Evolutionary conservation across 768 basidiomycete species (phyloP).

Genomic region (Pisolithus orientalis): DNA sequence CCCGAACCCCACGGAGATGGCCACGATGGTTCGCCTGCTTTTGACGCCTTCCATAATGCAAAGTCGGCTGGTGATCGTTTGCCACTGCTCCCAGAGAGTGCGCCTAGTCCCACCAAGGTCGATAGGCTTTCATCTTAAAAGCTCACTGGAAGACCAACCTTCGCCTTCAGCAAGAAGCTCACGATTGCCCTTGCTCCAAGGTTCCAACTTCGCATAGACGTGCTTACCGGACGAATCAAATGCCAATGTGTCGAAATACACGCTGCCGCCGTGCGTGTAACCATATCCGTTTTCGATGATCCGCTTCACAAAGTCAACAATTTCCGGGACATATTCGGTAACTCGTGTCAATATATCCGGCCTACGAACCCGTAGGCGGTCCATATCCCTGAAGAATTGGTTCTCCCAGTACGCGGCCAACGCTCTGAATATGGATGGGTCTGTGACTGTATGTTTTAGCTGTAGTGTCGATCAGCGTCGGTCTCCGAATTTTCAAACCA

Average conservation of each 20-base stretch:
- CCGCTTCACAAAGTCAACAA: slow-evolving; percentile 79
- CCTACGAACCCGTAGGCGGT: slow-evolving; percentile 73
- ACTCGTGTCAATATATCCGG: slow-evolving; percentile 93
- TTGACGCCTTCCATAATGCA: slow-evolving; percentile 96
- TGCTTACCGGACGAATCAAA: slow-evolving; percentile 78
- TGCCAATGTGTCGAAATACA: slow-evolving; percentile 84
- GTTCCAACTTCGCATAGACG: slow-evolving; percentile 89
- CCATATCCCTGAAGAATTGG: slow-evolving; percentile 90
- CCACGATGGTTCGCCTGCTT: slow-evolving; percentile 96
- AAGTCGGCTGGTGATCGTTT: slow-evolving; percentile 88
- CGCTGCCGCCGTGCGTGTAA: slow-evolving; percentile 70
- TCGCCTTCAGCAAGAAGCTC: slow-evolving; percentile 89
- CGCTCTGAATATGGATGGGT: slow-evolving; percentile 78
- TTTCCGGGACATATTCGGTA: slow-evolving; percentile 95
- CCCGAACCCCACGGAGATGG: slow-evolving; percentile 92
- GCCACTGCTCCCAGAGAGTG: slow-evolving; percentile 49
- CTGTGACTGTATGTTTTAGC: slow-evolving; percentile 76
- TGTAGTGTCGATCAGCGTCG: slow-evolving; percentile 25
- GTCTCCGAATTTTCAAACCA: background rate
- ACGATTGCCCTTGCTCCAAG: slow-evolving; percentile 92
- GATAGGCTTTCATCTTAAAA: background rate
- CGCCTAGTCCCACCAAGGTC: slow-evolving; percentile 33
- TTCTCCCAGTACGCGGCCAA: slow-evolving; percentile 86
- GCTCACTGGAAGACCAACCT: slow-evolving; percentile 41
- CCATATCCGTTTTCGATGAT: slow-evolving; percentile 81